Conservation (phyloP, 345 rosid species). For the Populus nigra region DNA sequence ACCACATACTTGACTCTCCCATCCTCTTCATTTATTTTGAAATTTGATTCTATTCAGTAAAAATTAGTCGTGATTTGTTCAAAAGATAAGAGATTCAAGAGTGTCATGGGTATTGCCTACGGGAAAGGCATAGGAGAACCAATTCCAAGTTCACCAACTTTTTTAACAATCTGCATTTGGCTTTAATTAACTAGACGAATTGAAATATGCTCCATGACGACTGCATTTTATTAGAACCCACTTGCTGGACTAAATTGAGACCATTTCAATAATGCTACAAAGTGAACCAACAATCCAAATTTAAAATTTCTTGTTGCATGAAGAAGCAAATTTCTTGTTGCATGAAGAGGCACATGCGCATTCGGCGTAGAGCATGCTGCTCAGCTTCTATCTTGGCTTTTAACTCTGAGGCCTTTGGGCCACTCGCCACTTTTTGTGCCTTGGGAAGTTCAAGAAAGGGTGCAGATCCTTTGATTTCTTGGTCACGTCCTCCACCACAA, state of each 20-base stretch:
- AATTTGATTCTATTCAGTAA: background rate
- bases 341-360: slow-evolving; percentile 80
- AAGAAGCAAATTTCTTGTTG: background rate
- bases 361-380: slow-evolving; percentile 96
- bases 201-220: background rate
- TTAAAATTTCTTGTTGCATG: background rate
- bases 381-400: slow-evolving; percentile 96
- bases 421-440: slow-evolving; percentile 70
- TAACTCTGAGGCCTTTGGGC: slow-evolving; percentile 89
- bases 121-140: background rate
- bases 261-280: background rate
- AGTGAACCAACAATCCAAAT: background rate
- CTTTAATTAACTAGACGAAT: background rate
- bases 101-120: background rate
- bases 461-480: slow-evolving; percentile 41
- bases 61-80: background rate
- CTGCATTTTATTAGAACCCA: background rate
- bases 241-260: background rate
- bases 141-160: background rate
- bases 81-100: background rate
- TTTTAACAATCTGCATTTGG: background rate
- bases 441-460: slow-evolving; percentile 75
- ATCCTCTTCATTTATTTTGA: too few relatives aligned
- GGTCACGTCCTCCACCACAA: slow-evolving; percentile 50
- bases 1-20: background rate